Evolutionary conservation across 192 early-diverging fungal genomes (phyloP).

Genomic region (Backusella sp.): DNA sequence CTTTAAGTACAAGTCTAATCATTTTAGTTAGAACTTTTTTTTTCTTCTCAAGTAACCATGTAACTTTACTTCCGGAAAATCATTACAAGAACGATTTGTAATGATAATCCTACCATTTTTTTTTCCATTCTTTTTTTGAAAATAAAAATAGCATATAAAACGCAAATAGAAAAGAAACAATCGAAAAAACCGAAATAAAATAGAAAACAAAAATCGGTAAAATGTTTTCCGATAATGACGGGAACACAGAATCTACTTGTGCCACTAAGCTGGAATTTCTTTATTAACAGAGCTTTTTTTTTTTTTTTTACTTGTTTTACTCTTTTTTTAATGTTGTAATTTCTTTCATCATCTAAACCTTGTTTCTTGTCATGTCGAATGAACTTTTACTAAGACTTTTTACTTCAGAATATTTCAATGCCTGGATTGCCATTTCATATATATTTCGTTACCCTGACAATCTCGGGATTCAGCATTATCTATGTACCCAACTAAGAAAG

Average conservation of each 20-base stretch:
- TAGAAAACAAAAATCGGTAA: background rate
- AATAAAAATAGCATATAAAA: background rate
- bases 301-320: background rate
- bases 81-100: background rate
- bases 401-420: constrained; percentile 89
- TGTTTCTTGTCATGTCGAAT: constrained; percentile 45
- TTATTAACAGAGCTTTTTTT: background rate
- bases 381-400: constrained; percentile 74
- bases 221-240: background rate
- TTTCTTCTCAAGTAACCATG: background rate
- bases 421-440: constrained; percentile 89
- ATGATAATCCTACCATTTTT: background rate
- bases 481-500: constrained; percentile 82
- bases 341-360: background rate
- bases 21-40: background rate
- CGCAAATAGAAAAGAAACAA: background rate
- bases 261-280: background rate
- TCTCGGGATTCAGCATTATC: constrained; percentile 88
- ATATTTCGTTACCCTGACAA: constrained; percentile 83
- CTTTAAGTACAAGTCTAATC: background rate
- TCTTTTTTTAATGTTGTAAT: background rate
- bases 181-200: background rate
- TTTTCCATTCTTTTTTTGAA: background rate
- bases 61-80: background rate
- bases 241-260: background rate